Percentiles rank a stretch among this genome's conserved stretches.
Evolutionary conservation across 192 early-diverging fungal genomes (phyloP).

Genomic region (Umbelopsis vinacea): DNA sequence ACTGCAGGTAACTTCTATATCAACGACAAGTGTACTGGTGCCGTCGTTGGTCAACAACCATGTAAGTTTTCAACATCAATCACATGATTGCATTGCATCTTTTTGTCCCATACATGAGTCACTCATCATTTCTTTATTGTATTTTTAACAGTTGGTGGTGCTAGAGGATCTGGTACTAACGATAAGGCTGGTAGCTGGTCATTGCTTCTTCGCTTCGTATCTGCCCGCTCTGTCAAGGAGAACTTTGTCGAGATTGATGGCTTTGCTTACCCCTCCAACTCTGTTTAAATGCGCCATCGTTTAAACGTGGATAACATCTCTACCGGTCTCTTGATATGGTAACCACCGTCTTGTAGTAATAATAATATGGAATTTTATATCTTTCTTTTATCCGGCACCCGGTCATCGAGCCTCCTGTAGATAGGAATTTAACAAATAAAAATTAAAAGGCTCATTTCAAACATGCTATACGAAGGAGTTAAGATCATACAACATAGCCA

Average conservation of each 20-base stretch:
- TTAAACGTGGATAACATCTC: not conserved
- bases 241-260: conserved; percentile 82
- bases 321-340: not conserved
- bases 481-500: not conserved
- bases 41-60: conserved; percentile 97
- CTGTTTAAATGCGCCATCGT: conserved; percentile 35
- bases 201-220: conserved; percentile 78
- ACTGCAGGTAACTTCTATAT: conserved; percentile 98
- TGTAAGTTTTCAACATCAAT: conserved; percentile 37
- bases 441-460: not conserved
- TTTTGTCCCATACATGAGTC: not conserved
- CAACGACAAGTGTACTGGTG: conserved; percentile 99
- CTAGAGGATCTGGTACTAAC: conserved; percentile 94
- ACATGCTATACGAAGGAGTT: not conserved
- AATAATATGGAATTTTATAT: conserved; percentile 5
- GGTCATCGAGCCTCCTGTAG: conserved; percentile 5
- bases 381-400: not conserved
- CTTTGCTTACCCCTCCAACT: conserved; percentile 91
- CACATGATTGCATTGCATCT: too few relatives aligned
- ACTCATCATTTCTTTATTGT: not conserved
- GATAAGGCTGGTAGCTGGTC: conserved; percentile 94
- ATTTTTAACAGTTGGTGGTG: conserved; percentile 71
- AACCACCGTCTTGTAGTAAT: not conserved
- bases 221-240: conserved; percentile 95
- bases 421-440: conserved; percentile 6